These are phyloP conservation scores for Trypanosomatidae sp. DNA, from an alignment of 208 protist genomes.

Conservation along the genomic window DNA sequence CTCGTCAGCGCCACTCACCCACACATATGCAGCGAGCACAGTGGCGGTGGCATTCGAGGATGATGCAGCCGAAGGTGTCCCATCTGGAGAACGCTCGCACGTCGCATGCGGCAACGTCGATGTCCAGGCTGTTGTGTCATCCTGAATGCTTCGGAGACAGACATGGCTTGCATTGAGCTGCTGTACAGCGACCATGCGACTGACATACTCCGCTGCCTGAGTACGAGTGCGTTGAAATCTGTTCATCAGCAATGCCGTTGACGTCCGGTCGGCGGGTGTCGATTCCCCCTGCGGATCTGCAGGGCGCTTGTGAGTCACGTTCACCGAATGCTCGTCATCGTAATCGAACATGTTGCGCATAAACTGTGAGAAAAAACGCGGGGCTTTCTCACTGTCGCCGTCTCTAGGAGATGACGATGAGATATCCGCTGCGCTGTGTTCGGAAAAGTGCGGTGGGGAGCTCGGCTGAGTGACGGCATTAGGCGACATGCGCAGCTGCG, in stretches of 20 bases:
- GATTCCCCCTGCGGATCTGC: background rate
- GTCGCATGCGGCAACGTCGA: conserved; percentile 5
- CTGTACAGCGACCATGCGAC: conserved; percentile 11
- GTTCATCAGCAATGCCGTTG: background rate
- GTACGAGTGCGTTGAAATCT: conserved; percentile 7
- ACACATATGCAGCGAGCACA: conserved; percentile 20
- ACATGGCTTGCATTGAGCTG: conserved; percentile 28
- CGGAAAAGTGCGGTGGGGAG: background rate
- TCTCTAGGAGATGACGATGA: conserved; percentile 9
- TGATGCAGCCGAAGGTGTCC: background rate
- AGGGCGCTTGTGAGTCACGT: background rate
- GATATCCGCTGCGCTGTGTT: conserved; percentile 24
- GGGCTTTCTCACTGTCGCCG: conserved; percentile 14
- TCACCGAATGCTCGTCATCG: conserved; percentile 16
- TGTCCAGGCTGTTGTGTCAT: conserved; percentile 19
- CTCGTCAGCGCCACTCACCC: conserved; percentile 16
- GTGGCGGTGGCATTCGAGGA: background rate
- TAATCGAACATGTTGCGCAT: conserved; percentile 39
- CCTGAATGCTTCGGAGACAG: conserved; percentile 11
- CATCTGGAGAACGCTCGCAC: background rate
- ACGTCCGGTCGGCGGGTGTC: background rate
- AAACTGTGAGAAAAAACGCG: conserved; percentile 49
- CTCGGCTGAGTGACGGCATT: background rate
- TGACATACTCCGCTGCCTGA: conserved; percentile 15
- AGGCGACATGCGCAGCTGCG: conserved; percentile 52